Evolutionary conservation across 768 basidiomycete genomes (phyloP).

Genomic region (Mycena rosella): DNA sequence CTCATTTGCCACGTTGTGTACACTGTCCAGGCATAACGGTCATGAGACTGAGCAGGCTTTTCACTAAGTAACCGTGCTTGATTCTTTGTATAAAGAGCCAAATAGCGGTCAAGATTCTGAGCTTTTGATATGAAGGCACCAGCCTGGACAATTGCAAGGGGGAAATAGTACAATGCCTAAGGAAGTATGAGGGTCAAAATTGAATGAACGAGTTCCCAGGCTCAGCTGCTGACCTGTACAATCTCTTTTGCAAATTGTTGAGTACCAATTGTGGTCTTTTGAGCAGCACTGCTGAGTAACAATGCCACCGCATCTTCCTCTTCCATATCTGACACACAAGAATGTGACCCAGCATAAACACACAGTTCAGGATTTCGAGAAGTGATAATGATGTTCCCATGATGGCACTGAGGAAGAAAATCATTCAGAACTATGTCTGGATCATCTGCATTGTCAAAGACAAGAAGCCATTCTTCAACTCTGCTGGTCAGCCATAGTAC

Average conservation of each 20-base stretch:
- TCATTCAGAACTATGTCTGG: background rate
- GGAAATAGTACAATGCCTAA: background rate
- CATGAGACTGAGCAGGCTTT: conserved; percentile 4
- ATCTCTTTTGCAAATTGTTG: background rate
- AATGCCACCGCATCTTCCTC: background rate
- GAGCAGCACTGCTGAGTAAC: conserved; percentile 9
- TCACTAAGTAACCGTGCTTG: background rate
- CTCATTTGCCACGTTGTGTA: conserved; percentile 29
- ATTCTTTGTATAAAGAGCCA: background rate
- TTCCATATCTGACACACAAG: background rate
- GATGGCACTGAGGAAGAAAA: conserved; percentile 6
- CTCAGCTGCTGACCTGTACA: conserved; percentile 9
- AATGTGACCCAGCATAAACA: background rate
- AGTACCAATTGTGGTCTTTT: background rate
- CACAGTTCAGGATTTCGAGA: conserved; percentile 10
- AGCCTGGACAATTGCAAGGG: conserved; percentile 14
- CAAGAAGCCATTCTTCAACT: background rate
- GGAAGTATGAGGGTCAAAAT: background rate
- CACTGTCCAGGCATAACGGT: conserved; percentile 8
- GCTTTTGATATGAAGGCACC: conserved; percentile 11
- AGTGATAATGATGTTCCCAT: conserved; percentile 30
- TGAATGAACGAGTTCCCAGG: background rate
- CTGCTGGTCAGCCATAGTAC: background rate
- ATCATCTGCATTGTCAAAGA: conserved; percentile 10
- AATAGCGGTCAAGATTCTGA: background rate